phyloP scores from a whole-genome alignment of 108 stramenopile genomes.

The Mayamaea pseudoterrestris region DNA sequence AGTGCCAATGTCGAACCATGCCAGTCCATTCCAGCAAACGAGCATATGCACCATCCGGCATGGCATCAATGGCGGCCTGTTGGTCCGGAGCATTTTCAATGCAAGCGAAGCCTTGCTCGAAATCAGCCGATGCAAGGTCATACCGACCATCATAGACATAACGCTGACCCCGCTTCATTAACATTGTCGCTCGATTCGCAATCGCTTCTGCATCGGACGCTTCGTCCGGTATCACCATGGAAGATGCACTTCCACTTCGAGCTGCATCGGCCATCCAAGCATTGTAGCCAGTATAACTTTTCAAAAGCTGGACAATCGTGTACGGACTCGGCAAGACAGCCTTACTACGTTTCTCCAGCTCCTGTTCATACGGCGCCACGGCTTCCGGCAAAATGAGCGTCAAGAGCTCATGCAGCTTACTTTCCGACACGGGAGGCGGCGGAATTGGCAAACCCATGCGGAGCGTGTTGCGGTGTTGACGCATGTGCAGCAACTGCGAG shows the following conservation, averaged over 20 bases:
- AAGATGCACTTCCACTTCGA: slow-evolving; percentile 33
- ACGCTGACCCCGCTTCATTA: slow-evolving; percentile 63
- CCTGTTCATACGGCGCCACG: slow-evolving; percentile 31
- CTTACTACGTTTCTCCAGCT: slow-evolving; percentile 1
- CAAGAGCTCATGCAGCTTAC: slow-evolving; percentile 73
- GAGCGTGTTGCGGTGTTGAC: slow-evolving; percentile 63
- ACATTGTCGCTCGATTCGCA: slow-evolving; percentile 33
- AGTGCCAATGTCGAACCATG: slow-evolving; percentile 79
- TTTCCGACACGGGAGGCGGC: slow-evolving; percentile 66
- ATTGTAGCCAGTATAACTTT: slow-evolving; percentile 74
- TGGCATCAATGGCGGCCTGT: slow-evolving; percentile 12
- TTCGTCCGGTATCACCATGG: slow-evolving; percentile 25
- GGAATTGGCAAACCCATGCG: slow-evolving; percentile 57
- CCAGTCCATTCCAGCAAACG: slow-evolving; percentile 81
- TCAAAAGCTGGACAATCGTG: slow-evolving; percentile 65
- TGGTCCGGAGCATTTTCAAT: slow-evolving; percentile 18
- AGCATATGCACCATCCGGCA: slow-evolving; percentile 53
- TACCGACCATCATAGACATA: slow-evolving; percentile 63
- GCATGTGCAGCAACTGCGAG: slow-evolving; percentile 74
- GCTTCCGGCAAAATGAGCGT: slow-evolving; percentile 49
- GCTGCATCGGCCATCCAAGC: slow-evolving; percentile 79
- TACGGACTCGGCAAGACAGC: slow-evolving; percentile 53
- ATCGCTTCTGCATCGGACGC: slow-evolving; percentile 8
- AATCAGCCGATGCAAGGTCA: slow-evolving; percentile 37
- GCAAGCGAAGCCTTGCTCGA: slow-evolving; percentile 49